phyloP scores from a whole-genome alignment of 257 asterid species.

The Solanum microdontum region DNA sequence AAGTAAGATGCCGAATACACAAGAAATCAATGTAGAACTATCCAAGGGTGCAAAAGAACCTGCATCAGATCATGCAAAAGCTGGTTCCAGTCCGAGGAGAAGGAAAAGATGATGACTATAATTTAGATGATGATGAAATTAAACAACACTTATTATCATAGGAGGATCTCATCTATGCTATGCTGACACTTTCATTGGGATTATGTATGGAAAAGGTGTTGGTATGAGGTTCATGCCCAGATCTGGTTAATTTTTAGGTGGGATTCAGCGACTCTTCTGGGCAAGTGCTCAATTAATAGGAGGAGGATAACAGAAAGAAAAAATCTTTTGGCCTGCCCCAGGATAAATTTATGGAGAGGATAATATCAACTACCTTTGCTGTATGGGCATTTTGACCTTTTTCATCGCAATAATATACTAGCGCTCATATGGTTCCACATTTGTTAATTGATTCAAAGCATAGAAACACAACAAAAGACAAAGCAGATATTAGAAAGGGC shows the following conservation, averaged over 20 bases:
- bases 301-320: not conserved
- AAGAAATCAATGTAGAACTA: not conserved
- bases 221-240: not conserved
- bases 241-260: not conserved
- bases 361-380: not conserved
- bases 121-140: not conserved
- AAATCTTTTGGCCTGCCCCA: not conserved
- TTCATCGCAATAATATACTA: not conserved
- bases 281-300: not conserved
- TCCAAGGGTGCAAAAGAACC: not conserved
- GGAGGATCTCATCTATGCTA: not conserved
- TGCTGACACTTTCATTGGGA: not conserved
- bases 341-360: not conserved
- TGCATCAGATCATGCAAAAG: not conserved
- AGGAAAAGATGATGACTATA: not conserved
- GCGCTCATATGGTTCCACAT: not conserved
- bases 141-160: not conserved
- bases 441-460: not conserved
- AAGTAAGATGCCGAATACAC: not conserved
- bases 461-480: not conserved
- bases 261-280: not conserved
- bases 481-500: not conserved
- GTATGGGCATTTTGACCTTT: not conserved
- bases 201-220: not conserved
- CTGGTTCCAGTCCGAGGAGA: not conserved